Evolutionary conservation across 1,284 basidiomycete genomes (phyloP), one percentile per base, ranked within the genome.

Genomic region (Inonotus hispidus): DNA sequence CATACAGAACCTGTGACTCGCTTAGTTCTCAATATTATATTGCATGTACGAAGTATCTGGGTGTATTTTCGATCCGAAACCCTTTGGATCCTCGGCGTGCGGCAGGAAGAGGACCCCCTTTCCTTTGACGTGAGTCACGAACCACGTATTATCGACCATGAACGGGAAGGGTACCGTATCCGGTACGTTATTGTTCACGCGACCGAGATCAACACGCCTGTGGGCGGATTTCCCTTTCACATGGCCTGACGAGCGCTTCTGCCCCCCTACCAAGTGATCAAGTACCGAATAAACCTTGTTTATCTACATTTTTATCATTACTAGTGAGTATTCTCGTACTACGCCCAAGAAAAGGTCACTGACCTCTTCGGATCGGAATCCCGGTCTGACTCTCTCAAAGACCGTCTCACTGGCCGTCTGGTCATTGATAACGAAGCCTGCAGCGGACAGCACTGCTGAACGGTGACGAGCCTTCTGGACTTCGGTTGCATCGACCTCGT

Each of bases 101-200:
- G 11, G n/a, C 41, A 23, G 39, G 23, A 25, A 47, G 11, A 4
- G 6, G 8, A 8, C 41, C 7, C 38, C n/a, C 43, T 43, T 47
- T 11, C 19, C 43, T 23, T 45, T 46, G 37, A n/a, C n/a, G n/a
- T n/a, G n/a, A n/a, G n/a, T n/a, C n/a, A n/a, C n/a, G n/a, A n/a
- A n/a, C n/a, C n/a, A 58, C n/a, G 21, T 16, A 2, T 58, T 19
- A 29, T 52, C 29, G 14, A 58, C 47, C 56, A 58, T 58, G 32
- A 49, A 58, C 16, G 56, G 56, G 25, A 50, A 58, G 16, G 47
- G 35, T n/a, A n/a, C 13, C 7, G 25, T 21, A 6, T 29, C 50
- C 8, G 38, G 52, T 5, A 54, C 6, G 13, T 23, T 16, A 14
- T 27, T n/a, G 37, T 45, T 43, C 13, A 46, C 35, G 19, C 37